These are phyloP conservation scores for Globisporangium splendens DNA, from an alignment of 352 stramenopile genomes.

Conservation along the genomic window DNA sequence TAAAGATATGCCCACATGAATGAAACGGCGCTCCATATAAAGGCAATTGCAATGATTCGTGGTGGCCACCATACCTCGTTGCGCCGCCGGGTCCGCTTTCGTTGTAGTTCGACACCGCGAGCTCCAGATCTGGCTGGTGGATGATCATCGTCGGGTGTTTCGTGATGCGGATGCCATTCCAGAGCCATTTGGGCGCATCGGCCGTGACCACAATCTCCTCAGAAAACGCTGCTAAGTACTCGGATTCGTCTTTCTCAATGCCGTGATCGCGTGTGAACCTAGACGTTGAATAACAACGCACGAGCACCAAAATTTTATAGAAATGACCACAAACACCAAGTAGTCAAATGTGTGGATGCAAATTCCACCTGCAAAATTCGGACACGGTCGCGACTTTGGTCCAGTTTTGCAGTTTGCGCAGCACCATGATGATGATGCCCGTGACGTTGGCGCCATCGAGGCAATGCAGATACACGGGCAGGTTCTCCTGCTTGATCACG, in stretches of 20 bases:
- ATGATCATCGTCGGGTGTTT: slow-evolving; percentile 89
- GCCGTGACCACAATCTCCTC: slow-evolving; percentile 80
- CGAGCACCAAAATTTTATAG: not conserved
- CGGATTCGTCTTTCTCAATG: slow-evolving; percentile 86
- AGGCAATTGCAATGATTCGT: not conserved
- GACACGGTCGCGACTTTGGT: slow-evolving; percentile 79
- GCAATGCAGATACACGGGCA: slow-evolving; percentile 85
- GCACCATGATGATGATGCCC: slow-evolving; percentile 85
- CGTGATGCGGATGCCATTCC: slow-evolving; percentile 75
- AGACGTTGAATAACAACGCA: not conserved
- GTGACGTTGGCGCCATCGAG: slow-evolving; percentile 87
- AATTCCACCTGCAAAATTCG: slow-evolving; percentile 67
- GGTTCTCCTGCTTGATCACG: slow-evolving; percentile 70
- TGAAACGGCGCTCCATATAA: not conserved
- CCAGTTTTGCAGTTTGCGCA: slow-evolving; percentile 87
- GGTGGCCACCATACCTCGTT: slow-evolving; percentile 15
- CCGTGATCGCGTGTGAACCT: slow-evolving; percentile 83
- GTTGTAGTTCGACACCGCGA: slow-evolving; percentile 24
- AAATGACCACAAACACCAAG: not conserved
- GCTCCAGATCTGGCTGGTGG: slow-evolving; percentile 67
- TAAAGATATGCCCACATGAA: not conserved
- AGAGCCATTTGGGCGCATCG: slow-evolving; percentile 77
- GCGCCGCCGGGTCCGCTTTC: slow-evolving; percentile 25
- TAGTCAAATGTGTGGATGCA: not conserved
- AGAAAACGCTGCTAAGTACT: slow-evolving; percentile 77